phyloP scores from a whole-genome alignment of 148 eudicot species.

The Nepenthes gracilis region DNA sequence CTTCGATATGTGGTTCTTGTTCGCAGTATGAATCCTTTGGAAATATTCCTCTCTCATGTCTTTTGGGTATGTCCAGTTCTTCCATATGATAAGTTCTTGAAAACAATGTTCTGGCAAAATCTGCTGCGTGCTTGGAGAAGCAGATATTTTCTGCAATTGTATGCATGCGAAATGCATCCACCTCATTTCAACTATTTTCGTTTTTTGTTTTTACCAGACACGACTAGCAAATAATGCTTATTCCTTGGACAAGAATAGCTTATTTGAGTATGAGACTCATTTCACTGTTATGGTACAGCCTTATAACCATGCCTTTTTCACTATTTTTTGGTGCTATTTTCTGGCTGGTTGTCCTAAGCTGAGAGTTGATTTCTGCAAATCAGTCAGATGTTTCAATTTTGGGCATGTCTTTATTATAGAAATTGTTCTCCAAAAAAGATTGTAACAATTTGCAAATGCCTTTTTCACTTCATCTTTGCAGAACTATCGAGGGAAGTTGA shows the following conservation, averaged over 20 bases:
- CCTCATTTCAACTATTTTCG: conserved; percentile 6
- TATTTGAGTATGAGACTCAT: conserved; percentile 91
- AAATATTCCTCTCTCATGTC: conserved; percentile 61
- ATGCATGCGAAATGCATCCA: background rate
- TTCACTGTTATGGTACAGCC: conserved; percentile 92
- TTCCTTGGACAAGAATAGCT: conserved; percentile 63
- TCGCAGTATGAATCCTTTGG: conserved; percentile 87
- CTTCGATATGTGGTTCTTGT: conserved; percentile 80
- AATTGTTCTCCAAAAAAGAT: background rate
- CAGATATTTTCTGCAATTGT: background rate
- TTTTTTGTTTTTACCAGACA: conserved; percentile 35
- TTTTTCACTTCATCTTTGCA: conserved; percentile 10
- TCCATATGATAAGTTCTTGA: background rate
- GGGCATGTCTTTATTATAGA: background rate
- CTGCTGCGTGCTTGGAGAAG: background rate
- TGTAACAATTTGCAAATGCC: background rate
- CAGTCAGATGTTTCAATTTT: background rate
- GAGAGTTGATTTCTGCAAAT: background rate
- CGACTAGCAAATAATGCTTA: conserved; percentile 84
- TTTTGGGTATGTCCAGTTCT: conserved; percentile 66
- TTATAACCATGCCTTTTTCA: background rate
- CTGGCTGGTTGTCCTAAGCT: background rate
- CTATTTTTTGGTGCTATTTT: background rate
- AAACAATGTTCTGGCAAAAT: background rate
- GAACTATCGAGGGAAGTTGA: conserved; percentile 86